A percentile compares a stretch with the other conserved stretches of the same genome.
Evolutionary conservation across 805 yeast genomes (phyloP).

Genomic region (Tetrapisispora arboricola): DNA sequence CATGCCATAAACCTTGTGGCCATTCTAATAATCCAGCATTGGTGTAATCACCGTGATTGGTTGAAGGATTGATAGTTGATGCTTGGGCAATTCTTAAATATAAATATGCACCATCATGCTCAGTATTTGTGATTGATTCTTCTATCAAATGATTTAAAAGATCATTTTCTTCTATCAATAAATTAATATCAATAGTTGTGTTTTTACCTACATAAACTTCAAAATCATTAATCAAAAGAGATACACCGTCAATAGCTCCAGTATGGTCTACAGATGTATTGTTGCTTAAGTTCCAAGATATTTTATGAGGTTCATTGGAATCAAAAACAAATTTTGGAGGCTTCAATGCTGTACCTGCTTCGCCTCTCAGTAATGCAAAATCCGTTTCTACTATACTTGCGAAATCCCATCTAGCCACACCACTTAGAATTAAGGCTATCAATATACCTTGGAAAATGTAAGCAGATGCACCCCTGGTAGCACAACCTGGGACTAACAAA

Average conservation of each 20-base stretch:
- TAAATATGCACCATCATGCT: constrained; percentile 20
- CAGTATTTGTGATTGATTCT: constrained; percentile 10
- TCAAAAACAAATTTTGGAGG: constrained; percentile 40
- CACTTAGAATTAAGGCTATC: constrained; percentile 71
- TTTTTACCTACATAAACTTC: constrained; percentile 58
- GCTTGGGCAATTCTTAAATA: constrained; percentile 51
- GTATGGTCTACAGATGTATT: constrained; percentile 12
- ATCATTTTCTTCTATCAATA: constrained; percentile 26
- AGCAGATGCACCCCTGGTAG: constrained; percentile 61
- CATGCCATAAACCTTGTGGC: constrained; percentile 48
- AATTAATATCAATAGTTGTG: constrained; percentile 34
- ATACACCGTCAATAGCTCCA: constrained; percentile 39
- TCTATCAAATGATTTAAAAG: constrained; percentile 28
- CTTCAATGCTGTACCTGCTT: constrained; percentile 42
- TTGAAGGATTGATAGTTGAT: constrained; percentile 29
- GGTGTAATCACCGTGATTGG: constrained; percentile 51
- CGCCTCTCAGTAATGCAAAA: constrained; percentile 56
- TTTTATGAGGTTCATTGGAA: constrained; percentile 8
- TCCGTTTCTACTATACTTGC: constrained; percentile 81
- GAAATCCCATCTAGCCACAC: constrained; percentile 87
- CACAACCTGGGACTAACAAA: constrained; percentile 72
- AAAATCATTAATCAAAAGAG: constrained; percentile 67
- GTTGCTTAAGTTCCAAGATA: constrained; percentile 24
- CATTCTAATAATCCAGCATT: constrained; percentile 49
- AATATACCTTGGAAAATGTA: constrained; percentile 75